Percentiles rank a stretch among this genome's conserved stretches.
phyloP scores from a whole-genome alignment of 768 basidiomycete genomes.

The Hortiboletus campestris region DNA sequence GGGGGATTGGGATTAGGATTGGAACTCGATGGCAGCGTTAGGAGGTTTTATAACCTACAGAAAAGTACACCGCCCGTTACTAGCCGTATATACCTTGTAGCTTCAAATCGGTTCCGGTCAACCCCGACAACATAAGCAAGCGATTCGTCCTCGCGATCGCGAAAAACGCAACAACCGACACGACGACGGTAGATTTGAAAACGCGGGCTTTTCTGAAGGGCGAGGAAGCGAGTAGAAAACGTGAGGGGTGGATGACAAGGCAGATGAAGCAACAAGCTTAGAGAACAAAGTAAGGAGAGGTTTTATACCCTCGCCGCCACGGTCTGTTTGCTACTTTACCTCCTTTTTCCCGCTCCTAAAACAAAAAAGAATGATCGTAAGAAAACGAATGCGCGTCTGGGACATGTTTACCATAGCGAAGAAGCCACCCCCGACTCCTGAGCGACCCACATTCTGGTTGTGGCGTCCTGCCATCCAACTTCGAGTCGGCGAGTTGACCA shows the following conservation, averaged over 20 bases:
- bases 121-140: too few species aligned
- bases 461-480: too few species aligned
- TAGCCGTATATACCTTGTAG: too few species aligned
- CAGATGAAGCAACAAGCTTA: neutral
- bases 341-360: neutral
- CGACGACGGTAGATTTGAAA: conserved; percentile 11
- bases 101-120: too few species aligned
- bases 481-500: neutral
- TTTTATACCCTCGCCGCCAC: conserved; percentile 15
- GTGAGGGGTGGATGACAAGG: neutral
- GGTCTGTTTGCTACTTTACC: neutral
- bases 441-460: neutral
- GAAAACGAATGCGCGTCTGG: neutral
- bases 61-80: too few species aligned
- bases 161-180: conserved; percentile 7
- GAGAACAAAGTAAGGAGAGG: neutral
- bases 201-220: neutral
- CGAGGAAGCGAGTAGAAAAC: neutral
- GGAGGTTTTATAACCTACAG: too few species aligned
- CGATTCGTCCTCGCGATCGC: conserved; percentile 3
- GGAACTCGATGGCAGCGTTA: too few species aligned
- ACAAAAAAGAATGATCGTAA: neutral
- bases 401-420: conserved; percentile 7
- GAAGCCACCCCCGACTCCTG: neutral
- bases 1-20: too few species aligned